Evolutionary conservation across 306 rosid genomes (phyloP), one percentile per base, ranked within the genome.

Genomic region (Hylodesmum podocarpum): DNA sequence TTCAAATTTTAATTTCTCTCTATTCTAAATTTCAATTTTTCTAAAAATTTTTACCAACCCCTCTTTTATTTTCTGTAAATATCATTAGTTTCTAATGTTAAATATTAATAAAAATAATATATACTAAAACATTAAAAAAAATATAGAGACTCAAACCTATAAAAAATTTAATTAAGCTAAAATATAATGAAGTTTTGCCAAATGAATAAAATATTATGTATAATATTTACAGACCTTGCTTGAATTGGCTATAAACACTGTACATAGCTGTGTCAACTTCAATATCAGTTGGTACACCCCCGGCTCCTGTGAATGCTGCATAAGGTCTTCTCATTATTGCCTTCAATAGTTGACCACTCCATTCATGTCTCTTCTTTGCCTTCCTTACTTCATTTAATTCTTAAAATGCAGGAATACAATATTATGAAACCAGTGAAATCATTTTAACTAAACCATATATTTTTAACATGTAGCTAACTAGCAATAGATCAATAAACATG

Each of bases 301-400:
- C 85, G 0, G 43, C 7, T 8, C 87, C 80, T 0, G 72, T 74
- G 72, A 65, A 84, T 34, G 82, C 77, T 8, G 50, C 44, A 6
- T 62, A 72, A 50, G 77, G 66, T 22, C 21, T 25, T 75, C 51
- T 0, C 78, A 82, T 16, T n/a, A 84, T 73, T 51, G 46, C 83
- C 10, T 80, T n/a, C 93, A 91, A 66, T 15, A 91, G 72, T 50
- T 85, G 85, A 70, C 31, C 15, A 27, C 90, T 71, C 90, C 89
- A 85, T 27, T 5, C 29, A 54, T 88, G 91, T 54, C 75, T 84
- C 43, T 58, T 25, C 61, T 59, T 80, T 67, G 66, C 37, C 51
- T 19, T 24, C 58, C 15, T 79, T 21, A 81, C 19, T 14, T 76
- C 85, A 40, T 59, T 68, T 10, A 68, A 59, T 55, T 12, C 84